phyloP scores from a whole-genome alignment of 2,329 filamentous ascomycete genomes.

The Fusarium sp. region DNA sequence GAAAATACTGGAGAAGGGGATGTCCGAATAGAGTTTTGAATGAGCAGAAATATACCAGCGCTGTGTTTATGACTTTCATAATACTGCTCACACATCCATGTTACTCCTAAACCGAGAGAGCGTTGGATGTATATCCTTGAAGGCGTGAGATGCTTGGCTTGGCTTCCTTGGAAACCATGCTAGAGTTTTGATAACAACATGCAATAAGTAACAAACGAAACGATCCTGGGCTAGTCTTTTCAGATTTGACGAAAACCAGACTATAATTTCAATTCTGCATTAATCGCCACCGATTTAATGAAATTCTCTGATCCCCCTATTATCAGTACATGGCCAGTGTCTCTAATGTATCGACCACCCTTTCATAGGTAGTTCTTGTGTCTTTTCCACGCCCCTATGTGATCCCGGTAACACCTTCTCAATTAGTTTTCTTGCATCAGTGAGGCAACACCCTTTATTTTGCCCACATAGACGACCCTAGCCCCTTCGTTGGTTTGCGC shows the following conservation, averaged over 20 bases:
- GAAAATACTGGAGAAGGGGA: slow-evolving; percentile 74
- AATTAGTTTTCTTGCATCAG: not conserved
- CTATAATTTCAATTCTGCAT: not conserved
- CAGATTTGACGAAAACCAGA: not conserved
- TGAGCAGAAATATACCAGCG: slow-evolving; percentile 8
- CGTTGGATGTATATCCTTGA: not conserved
- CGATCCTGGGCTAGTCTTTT: not conserved
- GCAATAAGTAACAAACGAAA: not conserved
- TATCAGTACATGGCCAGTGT: not conserved
- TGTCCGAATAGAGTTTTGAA: slow-evolving; percentile 52
- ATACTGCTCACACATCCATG: not conserved
- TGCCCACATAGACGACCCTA: slow-evolving; percentile 41
- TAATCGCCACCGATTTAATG: not conserved
- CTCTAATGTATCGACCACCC: not conserved
- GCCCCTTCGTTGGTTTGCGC: slow-evolving; percentile 29
- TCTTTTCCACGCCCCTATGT: not conserved
- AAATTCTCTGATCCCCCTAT: too few relatives aligned
- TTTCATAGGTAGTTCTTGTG: not conserved
- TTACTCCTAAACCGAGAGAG: not conserved
- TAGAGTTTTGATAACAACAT: not conserved
- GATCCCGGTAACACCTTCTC: not conserved
- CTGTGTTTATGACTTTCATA: not conserved
- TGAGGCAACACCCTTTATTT: not conserved
- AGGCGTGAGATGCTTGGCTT: not conserved
- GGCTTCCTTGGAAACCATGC: not conserved